Base-by-base conservation (phyloP, 768 basidiomycete species). In the Boletellus ananiceps region DNA sequence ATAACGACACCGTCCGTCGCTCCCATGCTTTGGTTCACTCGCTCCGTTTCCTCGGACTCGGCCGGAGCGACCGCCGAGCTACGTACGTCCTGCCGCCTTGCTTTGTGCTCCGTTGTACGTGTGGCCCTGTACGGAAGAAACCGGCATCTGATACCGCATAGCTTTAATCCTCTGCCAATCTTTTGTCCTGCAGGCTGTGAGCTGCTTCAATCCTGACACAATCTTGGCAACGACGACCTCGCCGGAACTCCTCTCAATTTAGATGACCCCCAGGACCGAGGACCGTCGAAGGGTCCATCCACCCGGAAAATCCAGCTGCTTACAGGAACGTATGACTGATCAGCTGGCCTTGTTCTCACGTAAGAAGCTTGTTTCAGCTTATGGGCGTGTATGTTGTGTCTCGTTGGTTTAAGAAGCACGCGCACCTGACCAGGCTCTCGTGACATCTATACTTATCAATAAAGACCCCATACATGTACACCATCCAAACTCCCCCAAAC, bases 91-190 rank as follows among this genome's bases (percentile, higher is more conserved):
- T 3, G 6, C 23, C 23, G 23, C 23, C 19, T 3, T 19, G 38
- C 19, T 23, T 21, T 39, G 23, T 25, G 23, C 23, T 25, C 23
- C 23, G 23, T 12, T 5, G 14, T 16, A 41, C 15, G 29, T n/a
- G 14, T 34, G 40, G 19, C 19, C 19, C 19, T 27, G 35, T 34
- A 0, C 57, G 60, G 59, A 56, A 52, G 31, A 52, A 47, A 27
- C 57, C 59, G 60, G 60, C 47, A 13, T 19, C 35, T 61, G 43
- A 21, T 36, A 15, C 34, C 5, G 33, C 31, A 29, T 50, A 29
- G 12, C 44, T 25, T 7, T 25, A 38, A 12, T 19, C 37, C 19
- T 21, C 13, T n/a, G 9, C 34, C 18, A 2, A 3, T 18, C 5
- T 21, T 8, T 21, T 18, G 18, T 8, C 19, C 19, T 14, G 14